A percentile compares a stretch with the other conserved stretches of the same genome.
These are phyloP conservation scores for Monoraphidium neglectum DNA, from an alignment of 139 green algal species.

Conservation along the genomic window DNA sequence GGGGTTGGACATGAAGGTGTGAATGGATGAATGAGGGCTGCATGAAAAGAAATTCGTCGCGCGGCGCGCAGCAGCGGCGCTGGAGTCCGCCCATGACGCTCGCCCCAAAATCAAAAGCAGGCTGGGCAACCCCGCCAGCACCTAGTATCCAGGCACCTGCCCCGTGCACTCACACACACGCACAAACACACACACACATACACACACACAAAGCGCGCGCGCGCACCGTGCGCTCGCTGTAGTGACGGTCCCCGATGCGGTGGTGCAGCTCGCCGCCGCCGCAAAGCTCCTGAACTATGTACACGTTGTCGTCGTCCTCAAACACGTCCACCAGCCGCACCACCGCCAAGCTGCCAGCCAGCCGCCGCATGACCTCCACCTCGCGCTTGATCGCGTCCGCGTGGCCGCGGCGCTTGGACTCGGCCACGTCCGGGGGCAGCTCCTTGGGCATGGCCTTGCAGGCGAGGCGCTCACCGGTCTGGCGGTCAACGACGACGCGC, in stretches of 20 bases:
- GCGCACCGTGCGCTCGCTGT: conserved; percentile 56
- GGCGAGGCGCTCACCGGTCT: conserved; percentile 68
- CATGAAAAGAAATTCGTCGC: too few species aligned
- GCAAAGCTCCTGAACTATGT: conserved; percentile 84
- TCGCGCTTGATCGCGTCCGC: conserved; percentile 65
- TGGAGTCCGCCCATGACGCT: too few species aligned
- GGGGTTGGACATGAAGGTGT: too few species aligned
- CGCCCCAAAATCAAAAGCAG: too few species aligned
- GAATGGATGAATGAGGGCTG: too few species aligned
- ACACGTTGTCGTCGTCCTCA: conserved; percentile 76
- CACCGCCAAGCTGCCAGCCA: conserved; percentile 81
- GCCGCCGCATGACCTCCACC: conserved; percentile 63
- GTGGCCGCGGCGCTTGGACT: conserved; percentile 66
- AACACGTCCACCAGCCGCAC: conserved; percentile 71
- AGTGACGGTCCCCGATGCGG: conserved; percentile 60
- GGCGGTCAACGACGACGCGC: conserved; percentile 11
- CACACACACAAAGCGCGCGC: too few species aligned
- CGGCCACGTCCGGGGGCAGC: conserved; percentile 48
- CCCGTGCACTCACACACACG: too few species aligned
- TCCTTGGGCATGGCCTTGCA: conserved; percentile 81
- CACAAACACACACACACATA: too few species aligned
- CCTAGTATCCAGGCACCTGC: too few species aligned
- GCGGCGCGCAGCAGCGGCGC: too few species aligned
- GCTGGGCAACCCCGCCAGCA: too few species aligned
- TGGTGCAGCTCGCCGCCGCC: conserved; percentile 80